Evolutionary conservation across 1,284 basidiomycete species (phyloP).

Genomic region (Marasmius tenuissimus): DNA sequence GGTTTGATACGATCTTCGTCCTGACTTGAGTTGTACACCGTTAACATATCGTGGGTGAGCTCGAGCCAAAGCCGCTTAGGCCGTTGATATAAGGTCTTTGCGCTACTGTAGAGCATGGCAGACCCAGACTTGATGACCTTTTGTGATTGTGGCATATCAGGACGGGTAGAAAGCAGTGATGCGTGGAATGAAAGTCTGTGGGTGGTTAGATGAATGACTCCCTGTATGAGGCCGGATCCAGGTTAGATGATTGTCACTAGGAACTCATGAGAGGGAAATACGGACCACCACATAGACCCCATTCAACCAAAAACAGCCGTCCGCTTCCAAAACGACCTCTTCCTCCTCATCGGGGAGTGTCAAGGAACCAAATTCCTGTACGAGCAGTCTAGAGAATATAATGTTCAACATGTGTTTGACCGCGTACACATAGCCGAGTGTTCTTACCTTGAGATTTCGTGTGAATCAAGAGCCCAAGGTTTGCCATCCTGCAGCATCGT

Average conservation of each 20-base stretch:
- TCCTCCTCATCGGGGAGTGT: conserved; percentile 46
- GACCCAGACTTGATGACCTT: conserved; percentile 53
- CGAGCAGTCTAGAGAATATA: conserved; percentile 31
- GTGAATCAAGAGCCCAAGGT: conserved; percentile 31
- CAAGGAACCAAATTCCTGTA: conserved; percentile 49
- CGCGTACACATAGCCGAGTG: not conserved
- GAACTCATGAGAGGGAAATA: conserved; percentile 7
- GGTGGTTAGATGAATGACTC: conserved; percentile 66
- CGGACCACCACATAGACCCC: conserved; percentile 48
- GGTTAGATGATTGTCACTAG: conserved; percentile 7
- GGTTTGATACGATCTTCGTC: conserved; percentile 58
- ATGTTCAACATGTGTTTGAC: not conserved
- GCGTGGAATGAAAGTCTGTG: conserved; percentile 69
- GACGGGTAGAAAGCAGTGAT: conserved; percentile 49
- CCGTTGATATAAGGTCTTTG: conserved; percentile 32
- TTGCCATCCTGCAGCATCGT: conserved; percentile 22
- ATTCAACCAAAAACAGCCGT: conserved; percentile 47
- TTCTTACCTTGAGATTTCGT: conserved; percentile 26
- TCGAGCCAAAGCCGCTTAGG: conserved; percentile 64
- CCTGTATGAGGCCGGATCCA: conserved; percentile 27
- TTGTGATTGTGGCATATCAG: conserved; percentile 28
- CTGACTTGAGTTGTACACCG: conserved; percentile 54
- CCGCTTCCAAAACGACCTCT: conserved; percentile 51
- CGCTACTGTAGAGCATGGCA: conserved; percentile 29
- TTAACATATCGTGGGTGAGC: conserved; percentile 61